A percentile compares a stretch with the other conserved stretches of the same genome.
These are phyloP conservation scores for Berberis thunbergii DNA, from an alignment of 164 flowering plant genomes.

Conservation along the genomic window DNA sequence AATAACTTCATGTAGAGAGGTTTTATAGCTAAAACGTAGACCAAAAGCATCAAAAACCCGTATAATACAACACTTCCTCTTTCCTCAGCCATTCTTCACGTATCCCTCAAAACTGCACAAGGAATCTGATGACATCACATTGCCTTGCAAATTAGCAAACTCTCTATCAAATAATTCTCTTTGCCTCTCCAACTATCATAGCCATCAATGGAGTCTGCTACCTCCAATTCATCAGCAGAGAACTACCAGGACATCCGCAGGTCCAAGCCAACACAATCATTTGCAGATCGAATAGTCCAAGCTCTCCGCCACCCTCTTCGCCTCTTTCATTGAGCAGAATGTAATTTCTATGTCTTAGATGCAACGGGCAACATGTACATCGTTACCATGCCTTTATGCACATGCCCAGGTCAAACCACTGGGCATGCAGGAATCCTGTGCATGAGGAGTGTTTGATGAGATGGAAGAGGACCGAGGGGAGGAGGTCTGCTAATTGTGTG, in stretches of 20 bases:
- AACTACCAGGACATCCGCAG: conserved; percentile 13
- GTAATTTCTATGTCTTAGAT: conserved; percentile 61
- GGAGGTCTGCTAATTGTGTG: conserved; percentile 59
- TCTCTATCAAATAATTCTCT: not conserved
- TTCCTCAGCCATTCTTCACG: conserved; percentile 29
- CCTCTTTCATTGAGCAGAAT: conserved; percentile 63
- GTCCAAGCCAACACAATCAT: conserved; percentile 29
- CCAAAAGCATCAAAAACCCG: not conserved
- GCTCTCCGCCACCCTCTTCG: conserved; percentile 66
- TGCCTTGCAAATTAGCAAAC: conserved; percentile 8
- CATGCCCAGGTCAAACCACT: conserved; percentile 69
- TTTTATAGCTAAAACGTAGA: not conserved
- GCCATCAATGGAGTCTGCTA: conserved; percentile 28
- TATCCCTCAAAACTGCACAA: conserved; percentile 31
- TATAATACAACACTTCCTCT: not conserved
- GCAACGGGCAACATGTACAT: conserved; percentile 83
- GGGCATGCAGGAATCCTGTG: conserved; percentile 53
- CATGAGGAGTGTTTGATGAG: conserved; percentile 61
- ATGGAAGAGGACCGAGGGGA: conserved; percentile 73
- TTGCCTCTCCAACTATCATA: not conserved
- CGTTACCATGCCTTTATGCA: conserved; percentile 53
- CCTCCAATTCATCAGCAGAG: conserved; percentile 36
- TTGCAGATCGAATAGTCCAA: conserved; percentile 51
- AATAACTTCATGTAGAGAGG: too few relatives aligned
- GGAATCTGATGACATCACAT: conserved; percentile 13